phyloP scores from a whole-genome alignment of 176 grass and related monocot genomes.

The maize (Zea mays) region DNA sequence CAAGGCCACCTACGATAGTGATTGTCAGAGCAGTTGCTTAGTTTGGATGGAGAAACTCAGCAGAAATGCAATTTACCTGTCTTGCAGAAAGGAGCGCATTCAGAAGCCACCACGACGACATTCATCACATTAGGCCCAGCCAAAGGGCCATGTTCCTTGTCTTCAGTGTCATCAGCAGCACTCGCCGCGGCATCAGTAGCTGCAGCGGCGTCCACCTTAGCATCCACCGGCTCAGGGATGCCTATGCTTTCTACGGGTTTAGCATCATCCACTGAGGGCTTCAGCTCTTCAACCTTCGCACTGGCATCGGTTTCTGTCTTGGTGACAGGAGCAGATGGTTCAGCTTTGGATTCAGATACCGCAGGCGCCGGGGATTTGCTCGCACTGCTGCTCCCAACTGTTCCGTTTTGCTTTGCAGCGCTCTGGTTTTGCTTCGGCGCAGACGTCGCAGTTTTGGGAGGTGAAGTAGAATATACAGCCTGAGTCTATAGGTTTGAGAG shows the following conservation, averaged over 20 bases:
- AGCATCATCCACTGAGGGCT: constrained; percentile 5
- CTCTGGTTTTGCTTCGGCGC: not conserved
- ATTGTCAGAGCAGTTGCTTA: not conserved
- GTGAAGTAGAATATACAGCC: constrained; percentile 28
- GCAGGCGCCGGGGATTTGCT: not conserved
- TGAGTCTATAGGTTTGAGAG: not conserved
- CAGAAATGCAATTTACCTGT: constrained; percentile 51
- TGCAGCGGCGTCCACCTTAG: constrained; percentile 19
- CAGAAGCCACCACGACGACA: constrained; percentile 78
- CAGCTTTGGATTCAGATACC: constrained; percentile 2
- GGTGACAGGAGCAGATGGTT: not conserved
- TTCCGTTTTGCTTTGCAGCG: constrained; percentile 27
- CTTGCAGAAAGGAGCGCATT: constrained; percentile 92
- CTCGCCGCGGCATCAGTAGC: constrained; percentile 4
- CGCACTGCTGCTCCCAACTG: not conserved
- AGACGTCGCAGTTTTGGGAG: constrained; percentile 11
- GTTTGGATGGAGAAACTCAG: not conserved
- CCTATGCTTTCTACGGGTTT: constrained; percentile 18
- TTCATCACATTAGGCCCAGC: constrained; percentile 96
- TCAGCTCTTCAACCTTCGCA: constrained; percentile 19
- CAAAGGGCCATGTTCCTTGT: constrained; percentile 51
- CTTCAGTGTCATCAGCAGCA: constrained; percentile 17
- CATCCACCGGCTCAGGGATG: constrained; percentile 21
- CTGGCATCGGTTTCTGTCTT: not conserved
- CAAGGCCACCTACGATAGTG: constrained; percentile 75